phyloP scores from a whole-genome alignment of 2,329 filamentous ascomycete genomes.

The Diplodia sapinea region DNA sequence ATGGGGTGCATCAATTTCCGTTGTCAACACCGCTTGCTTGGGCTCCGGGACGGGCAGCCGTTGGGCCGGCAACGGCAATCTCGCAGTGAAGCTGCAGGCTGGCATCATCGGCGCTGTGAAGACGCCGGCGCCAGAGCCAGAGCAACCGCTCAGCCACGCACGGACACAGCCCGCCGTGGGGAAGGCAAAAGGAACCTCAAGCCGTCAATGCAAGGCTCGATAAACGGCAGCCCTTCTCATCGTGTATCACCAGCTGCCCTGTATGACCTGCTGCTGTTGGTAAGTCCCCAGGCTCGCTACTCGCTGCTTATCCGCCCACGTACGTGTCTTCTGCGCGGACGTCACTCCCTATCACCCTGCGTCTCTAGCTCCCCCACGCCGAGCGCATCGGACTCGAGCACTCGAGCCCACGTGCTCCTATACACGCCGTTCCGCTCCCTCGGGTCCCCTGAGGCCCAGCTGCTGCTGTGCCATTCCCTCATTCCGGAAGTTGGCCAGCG shows the following conservation, averaged over 20 bases:
- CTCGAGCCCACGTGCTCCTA: conserved; percentile 21
- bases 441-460: conserved; percentile 17
- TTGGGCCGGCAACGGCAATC: conserved; percentile 9
- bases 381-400: background rate
- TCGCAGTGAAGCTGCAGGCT: conserved; percentile 12
- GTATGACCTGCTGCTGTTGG: conserved; percentile 23
- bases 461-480: conserved; percentile 24
- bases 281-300: conserved; percentile 3
- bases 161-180: conserved; percentile 16
- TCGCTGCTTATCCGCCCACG: conserved; percentile 23
- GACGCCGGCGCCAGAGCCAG: background rate
- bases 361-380: conserved; percentile 22
- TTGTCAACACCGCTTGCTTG: conserved; percentile 8
- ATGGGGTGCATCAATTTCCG: conserved; percentile 18
- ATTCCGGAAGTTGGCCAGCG: conserved; percentile 16
- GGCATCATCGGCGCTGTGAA: conserved; percentile 27
- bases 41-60: conserved; percentile 18
- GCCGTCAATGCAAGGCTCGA: conserved; percentile 20
- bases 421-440: conserved; percentile 20
- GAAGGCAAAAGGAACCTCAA: conserved; percentile 28
- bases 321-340: conserved; percentile 17
- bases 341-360: conserved; percentile 25
- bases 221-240: background rate
- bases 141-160: conserved; percentile 5
- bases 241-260: conserved; percentile 12